These are phyloP conservation scores for Ceratocystis papillata DNA, from an alignment of 2,329 filamentous ascomycete genomes.

Conservation along the genomic window DNA sequence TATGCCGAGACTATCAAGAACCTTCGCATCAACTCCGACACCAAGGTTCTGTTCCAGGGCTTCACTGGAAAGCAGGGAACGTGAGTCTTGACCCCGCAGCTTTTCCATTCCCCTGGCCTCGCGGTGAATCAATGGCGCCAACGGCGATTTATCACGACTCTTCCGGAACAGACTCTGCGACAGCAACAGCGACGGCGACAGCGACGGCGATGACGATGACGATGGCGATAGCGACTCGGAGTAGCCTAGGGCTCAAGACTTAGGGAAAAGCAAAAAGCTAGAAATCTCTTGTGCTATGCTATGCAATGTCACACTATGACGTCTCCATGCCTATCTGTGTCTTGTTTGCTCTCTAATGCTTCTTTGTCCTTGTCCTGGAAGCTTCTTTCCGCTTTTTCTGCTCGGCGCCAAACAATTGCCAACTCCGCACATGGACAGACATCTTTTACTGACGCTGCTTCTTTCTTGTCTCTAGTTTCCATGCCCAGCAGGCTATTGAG, in stretches of 20 bases:
- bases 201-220: too few species aligned
- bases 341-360: background rate
- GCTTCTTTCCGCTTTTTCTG: background rate
- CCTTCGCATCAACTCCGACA: constrained; percentile 84
- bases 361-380: background rate
- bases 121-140: too few species aligned
- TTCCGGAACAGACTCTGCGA: too few species aligned
- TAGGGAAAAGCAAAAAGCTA: background rate
- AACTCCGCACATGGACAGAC: background rate
- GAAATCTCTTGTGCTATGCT: too few species aligned
- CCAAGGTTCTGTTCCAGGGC: constrained; percentile 92
- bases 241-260: background rate
- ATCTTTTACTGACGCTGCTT: constrained; percentile 9
- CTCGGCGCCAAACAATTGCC: background rate
- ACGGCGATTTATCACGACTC: too few species aligned
- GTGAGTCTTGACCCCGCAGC: constrained; percentile 42
- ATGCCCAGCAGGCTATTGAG: constrained; percentile 94
- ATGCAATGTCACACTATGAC: background rate
- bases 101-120: background rate
- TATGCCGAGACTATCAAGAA: constrained; percentile 69
- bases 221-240: background rate
- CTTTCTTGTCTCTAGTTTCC: constrained; percentile 56
- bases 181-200: too few species aligned
- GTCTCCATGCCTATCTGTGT: background rate
- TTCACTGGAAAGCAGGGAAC: constrained; percentile 97